phyloP scores from a whole-genome alignment of 352 stramenopile genomes.

The Phytophthora foliorum region DNA sequence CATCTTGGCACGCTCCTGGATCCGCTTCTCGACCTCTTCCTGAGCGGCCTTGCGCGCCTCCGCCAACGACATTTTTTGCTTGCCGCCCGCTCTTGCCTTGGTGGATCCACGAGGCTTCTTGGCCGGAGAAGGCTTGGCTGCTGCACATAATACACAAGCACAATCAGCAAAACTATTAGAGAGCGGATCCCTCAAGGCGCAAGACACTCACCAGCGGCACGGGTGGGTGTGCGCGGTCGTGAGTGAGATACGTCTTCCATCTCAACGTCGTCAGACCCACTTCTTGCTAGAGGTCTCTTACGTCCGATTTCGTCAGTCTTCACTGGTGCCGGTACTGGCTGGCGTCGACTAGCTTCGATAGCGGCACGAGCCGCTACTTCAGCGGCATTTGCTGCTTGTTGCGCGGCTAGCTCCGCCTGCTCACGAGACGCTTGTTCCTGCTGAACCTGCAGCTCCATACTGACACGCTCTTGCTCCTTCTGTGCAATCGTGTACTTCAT shows the following conservation, averaged over 20 bases:
- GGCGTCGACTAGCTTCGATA: constrained; percentile 67
- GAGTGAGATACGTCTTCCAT: constrained; percentile 62
- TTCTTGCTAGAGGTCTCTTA: constrained; percentile 53
- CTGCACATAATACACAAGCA: constrained; percentile 29
- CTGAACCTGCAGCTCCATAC: constrained; percentile 56
- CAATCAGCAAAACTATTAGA: constrained; percentile 40
- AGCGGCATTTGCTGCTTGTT: constrained; percentile 69
- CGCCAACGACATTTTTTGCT: constrained; percentile 68
- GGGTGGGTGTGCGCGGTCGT: constrained; percentile 29
- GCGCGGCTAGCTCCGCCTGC: constrained; percentile 69
- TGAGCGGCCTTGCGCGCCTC: constrained; percentile 76
- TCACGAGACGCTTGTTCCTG: constrained; percentile 66
- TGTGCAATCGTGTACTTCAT: constrained; percentile 57
- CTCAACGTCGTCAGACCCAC: constrained; percentile 55
- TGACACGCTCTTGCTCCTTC: constrained; percentile 61
- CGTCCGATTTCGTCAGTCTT: constrained; percentile 44
- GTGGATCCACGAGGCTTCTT: constrained; percentile 63
- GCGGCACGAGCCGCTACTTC: constrained; percentile 76
- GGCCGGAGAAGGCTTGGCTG: constrained; percentile 45
- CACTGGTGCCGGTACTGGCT: constrained; percentile 41
- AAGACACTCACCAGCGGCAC: constrained; percentile 47
- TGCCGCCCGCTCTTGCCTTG: constrained; percentile 43
- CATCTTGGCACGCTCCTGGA: constrained; percentile 67
- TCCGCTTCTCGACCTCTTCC: constrained; percentile 74
- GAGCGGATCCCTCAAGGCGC: constrained; percentile 4